phyloP scores from a whole-genome alignment of 352 stramenopile species.

The Pythium apleroticum region DNA sequence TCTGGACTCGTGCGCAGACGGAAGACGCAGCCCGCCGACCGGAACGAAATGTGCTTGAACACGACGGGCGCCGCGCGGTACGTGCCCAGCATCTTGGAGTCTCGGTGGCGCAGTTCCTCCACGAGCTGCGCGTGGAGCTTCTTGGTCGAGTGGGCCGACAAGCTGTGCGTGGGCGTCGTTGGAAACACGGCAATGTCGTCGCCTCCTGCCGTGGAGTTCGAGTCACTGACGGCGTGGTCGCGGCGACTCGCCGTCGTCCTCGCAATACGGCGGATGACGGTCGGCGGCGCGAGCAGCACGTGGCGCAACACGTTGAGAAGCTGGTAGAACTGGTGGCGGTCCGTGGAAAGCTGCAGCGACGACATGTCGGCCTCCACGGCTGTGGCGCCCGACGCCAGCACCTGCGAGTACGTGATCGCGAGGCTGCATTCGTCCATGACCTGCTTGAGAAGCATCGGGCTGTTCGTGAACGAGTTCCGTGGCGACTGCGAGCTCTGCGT shows the following conservation, averaged over 20 bases:
- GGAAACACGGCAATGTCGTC: conserved; percentile 43
- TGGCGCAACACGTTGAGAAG: conserved; percentile 74
- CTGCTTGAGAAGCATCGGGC: conserved; percentile 57
- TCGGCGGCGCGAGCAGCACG: conserved; percentile 70
- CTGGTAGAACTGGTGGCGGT: conserved; percentile 84
- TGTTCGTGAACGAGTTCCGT: conserved; percentile 18
- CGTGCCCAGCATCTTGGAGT: conserved; percentile 49
- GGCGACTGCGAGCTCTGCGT: neutral
- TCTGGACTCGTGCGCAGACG: conserved; percentile 63
- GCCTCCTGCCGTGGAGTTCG: neutral
- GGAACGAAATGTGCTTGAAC: conserved; percentile 74
- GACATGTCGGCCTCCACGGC: conserved; percentile 65
- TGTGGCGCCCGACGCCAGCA: conserved; percentile 39
- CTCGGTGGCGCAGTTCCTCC: conserved; percentile 65
- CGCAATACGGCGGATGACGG: conserved; percentile 28
- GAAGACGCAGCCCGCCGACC: conserved; percentile 52
- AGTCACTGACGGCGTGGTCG: conserved; percentile 14
- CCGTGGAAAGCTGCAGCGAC: conserved; percentile 66
- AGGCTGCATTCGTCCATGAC: conserved; percentile 83
- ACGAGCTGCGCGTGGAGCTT: conserved; percentile 59
- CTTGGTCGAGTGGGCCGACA: conserved; percentile 35
- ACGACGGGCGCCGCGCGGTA: conserved; percentile 34
- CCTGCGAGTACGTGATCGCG: conserved; percentile 55
- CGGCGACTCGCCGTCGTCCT: conserved; percentile 27
- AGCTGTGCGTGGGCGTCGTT: conserved; percentile 22